Conservation (phyloP, 2,329 filamentous ascomycete species). For the Fusarium paranaense region DNA sequence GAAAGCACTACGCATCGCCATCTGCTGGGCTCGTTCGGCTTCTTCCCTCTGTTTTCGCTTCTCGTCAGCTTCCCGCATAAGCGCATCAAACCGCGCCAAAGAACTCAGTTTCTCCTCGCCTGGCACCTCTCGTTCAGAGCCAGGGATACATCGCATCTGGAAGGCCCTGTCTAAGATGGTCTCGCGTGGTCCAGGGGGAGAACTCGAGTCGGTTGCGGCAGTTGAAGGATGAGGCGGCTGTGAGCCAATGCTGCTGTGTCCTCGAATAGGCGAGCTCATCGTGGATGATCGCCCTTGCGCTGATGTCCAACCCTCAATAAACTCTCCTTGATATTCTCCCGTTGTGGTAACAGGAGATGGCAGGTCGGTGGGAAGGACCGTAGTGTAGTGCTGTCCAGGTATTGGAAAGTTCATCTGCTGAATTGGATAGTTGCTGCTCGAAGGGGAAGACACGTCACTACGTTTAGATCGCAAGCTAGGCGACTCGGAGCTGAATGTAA, state of each 20-base stretch:
- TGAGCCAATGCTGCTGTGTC: slow-evolving; percentile 66
- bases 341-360: slow-evolving; percentile 67
- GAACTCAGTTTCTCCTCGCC: slow-evolving; percentile 74
- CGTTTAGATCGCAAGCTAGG: slow-evolving; percentile 71
- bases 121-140: slow-evolving; percentile 64
- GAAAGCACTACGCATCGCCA: slow-evolving; percentile 61
- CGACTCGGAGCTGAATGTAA: slow-evolving; percentile 67
- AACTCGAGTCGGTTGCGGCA: slow-evolving; percentile 55
- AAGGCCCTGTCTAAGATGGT: slow-evolving; percentile 77
- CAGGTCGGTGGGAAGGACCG: slow-evolving; percentile 64
- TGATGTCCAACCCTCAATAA: slow-evolving; percentile 71
- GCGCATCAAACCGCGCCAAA: slow-evolving; percentile 72
- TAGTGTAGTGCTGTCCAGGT: slow-evolving; percentile 62
- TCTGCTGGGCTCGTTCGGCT: slow-evolving; percentile 46
- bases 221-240: slow-evolving; percentile 54
- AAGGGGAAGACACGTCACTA: slow-evolving; percentile 72
- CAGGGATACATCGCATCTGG: slow-evolving; percentile 71
- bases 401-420: slow-evolving; percentile 54
- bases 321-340: slow-evolving; percentile 66
- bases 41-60: slow-evolving; percentile 57
- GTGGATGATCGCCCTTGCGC: slow-evolving; percentile 70
- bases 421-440: slow-evolving; percentile 59
- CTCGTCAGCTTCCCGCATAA: slow-evolving; percentile 72
- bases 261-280: slow-evolving; percentile 67
- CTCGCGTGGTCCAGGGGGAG: slow-evolving; percentile 67